Evolutionary conservation across 768 basidiomycete species (phyloP).

Genomic region (Leccinum rimulosum): DNA sequence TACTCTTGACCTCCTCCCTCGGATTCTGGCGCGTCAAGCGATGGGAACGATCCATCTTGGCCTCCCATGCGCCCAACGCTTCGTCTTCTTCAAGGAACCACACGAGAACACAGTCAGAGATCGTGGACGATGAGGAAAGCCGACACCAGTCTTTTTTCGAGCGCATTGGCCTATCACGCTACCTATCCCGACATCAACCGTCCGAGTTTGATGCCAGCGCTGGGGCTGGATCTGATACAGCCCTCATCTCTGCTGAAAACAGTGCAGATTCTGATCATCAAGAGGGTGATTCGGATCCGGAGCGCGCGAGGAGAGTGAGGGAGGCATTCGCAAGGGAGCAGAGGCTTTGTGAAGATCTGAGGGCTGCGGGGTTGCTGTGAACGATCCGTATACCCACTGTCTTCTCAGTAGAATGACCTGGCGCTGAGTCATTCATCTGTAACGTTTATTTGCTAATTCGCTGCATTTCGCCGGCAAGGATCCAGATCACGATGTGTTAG

Average conservation of each 20-base stretch:
- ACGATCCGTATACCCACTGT: conserved; percentile 1
- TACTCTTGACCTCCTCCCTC: conserved; percentile 86
- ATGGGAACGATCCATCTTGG: conserved; percentile 78
- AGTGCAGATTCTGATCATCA: conserved; percentile 30
- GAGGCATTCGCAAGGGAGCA: conserved; percentile 53
- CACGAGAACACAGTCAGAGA: conserved; percentile 24
- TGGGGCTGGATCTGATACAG: conserved; percentile 5
- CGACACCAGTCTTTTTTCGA: conserved; percentile 30
- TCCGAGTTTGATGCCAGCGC: conserved; percentile 9
- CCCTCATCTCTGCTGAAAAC: conserved; percentile 18
- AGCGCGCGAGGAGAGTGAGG: conserved; percentile 41
- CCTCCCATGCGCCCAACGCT: conserved; percentile 35
- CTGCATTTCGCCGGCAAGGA: neutral
- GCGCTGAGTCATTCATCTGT: conserved; percentile 2
- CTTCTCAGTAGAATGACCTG: conserved; percentile 3
- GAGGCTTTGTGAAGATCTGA: conserved; percentile 55
- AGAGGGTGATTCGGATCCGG: conserved; percentile 41
- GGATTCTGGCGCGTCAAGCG: conserved; percentile 89
- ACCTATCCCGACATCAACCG: conserved; percentile 7
- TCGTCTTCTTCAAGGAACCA: conserved; percentile 39
- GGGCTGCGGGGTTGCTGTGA: conserved; percentile 63
- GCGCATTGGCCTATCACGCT: conserved; percentile 25
- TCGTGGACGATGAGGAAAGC: conserved; percentile 26
- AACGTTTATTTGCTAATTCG: conserved; percentile 25
- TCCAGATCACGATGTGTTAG: conserved; percentile 6